Evolutionary conservation across 1,139 yeast genomes (phyloP).

Genomic region (Geotrichum fermentans): DNA sequence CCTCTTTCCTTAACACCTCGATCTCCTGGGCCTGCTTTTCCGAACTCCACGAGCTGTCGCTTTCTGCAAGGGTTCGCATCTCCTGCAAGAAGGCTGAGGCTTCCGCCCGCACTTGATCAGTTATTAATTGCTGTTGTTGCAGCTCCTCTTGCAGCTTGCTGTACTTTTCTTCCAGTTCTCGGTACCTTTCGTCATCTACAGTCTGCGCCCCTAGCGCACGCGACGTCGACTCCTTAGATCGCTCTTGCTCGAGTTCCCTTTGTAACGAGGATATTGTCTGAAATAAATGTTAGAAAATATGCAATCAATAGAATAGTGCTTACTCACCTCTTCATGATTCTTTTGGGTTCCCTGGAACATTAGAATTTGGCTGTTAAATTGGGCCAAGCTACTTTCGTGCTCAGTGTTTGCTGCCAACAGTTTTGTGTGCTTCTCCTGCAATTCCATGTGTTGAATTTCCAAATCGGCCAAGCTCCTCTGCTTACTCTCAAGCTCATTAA

Average conservation of each 20-base stretch:
- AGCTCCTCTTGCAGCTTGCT: conserved; percentile 28
- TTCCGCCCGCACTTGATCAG: conserved; percentile 41
- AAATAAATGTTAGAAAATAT: neutral
- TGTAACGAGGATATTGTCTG: neutral
- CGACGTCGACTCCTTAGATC: neutral
- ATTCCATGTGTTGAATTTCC: conserved; percentile 18
- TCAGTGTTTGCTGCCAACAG: conserved; percentile 22
- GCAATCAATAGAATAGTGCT: neutral
- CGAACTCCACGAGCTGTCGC: conserved; percentile 28
- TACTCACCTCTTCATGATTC: conserved; percentile 3
- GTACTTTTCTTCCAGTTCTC: conserved; percentile 26
- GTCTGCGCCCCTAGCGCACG: neutral
- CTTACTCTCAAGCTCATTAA: conserved; percentile 20
- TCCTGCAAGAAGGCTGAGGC: conserved; percentile 40
- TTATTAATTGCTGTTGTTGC: conserved; percentile 37
- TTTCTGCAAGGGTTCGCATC: conserved; percentile 39
- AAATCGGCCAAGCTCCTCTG: conserved; percentile 10
- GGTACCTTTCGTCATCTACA: conserved; percentile 22
- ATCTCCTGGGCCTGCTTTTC: conserved; percentile 31
- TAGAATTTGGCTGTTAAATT: conserved; percentile 23
- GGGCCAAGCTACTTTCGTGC: conserved; percentile 23
- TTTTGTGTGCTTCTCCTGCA: conserved; percentile 22
- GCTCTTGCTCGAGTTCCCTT: neutral
- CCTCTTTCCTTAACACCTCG: conserved; percentile 35
- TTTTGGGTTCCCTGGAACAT: conserved; percentile 19